Percentiles rank a stretch among this genome's conserved stretches.
These are phyloP conservation scores for Tothia fuscella DNA, from an alignment of 2,329 filamentous ascomycete genomes.

Conservation along the genomic window DNA sequence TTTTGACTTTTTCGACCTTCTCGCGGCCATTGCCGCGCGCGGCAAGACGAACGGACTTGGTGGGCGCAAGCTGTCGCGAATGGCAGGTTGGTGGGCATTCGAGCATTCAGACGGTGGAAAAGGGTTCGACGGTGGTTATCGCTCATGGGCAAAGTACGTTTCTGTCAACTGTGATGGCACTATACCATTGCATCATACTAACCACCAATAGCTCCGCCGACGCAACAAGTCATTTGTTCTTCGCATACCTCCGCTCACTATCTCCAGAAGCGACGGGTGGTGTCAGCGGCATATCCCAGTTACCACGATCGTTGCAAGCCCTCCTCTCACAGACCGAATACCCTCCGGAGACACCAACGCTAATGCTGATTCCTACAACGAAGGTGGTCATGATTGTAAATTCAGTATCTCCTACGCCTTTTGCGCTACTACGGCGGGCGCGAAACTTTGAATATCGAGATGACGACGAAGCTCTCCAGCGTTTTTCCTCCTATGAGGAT, in stretches of 20 bases:
- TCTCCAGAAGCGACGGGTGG: conserved; percentile 62
- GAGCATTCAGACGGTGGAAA: conserved; percentile 77
- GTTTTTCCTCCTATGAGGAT: conserved; percentile 81
- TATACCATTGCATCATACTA: conserved; percentile 10
- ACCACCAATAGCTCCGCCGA: conserved; percentile 60
- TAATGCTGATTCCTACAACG: conserved; percentile 70
- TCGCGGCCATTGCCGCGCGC: conserved; percentile 83
- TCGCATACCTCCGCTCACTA: conserved; percentile 85
- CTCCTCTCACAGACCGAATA: conserved; percentile 89
- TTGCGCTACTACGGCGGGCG: conserved; percentile 75
- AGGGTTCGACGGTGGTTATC: conserved; percentile 92
- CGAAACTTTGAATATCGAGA: conserved; percentile 95
- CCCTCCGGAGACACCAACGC: conserved; percentile 63
- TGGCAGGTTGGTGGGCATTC: conserved; percentile 98
- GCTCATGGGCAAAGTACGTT: conserved; percentile 66
- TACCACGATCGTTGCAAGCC: conserved; percentile 84
- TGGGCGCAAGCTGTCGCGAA: conserved; percentile 83
- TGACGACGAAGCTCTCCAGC: conserved; percentile 69
- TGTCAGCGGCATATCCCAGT: conserved; percentile 65
- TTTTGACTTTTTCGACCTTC: conserved; percentile 89
- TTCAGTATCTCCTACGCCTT: conserved; percentile 85
- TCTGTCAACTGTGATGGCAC: background rate
- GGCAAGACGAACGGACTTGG: conserved; percentile 88
- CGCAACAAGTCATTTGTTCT: conserved; percentile 93
- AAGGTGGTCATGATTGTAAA: conserved; percentile 97